Conservation (phyloP, 768 basidiomycete species). For the Butyriboletus loyo region DNA sequence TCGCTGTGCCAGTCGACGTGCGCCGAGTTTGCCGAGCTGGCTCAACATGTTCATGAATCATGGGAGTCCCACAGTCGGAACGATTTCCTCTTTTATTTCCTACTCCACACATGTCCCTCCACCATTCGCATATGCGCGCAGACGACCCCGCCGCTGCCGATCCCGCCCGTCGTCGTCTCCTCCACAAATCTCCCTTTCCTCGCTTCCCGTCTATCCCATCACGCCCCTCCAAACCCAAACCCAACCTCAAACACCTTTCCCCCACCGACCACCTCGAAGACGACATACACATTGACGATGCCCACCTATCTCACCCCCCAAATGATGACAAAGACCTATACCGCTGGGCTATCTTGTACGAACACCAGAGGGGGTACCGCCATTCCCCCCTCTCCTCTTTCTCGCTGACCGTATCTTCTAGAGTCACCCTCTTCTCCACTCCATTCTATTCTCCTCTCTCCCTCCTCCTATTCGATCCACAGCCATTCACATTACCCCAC, state of each 20-base stretch:
- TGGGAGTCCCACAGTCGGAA: background rate
- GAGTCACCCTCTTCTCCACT: constrained; percentile 64
- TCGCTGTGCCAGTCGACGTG: constrained; percentile 10
- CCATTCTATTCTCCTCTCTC: constrained; percentile 69
- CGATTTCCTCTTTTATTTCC: background rate
- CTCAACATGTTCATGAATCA: constrained; percentile 13
- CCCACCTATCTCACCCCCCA: constrained; percentile 20
- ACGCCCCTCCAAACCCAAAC: constrained; percentile 1
- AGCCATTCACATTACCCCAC: constrained; percentile 65
- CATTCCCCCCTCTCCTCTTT: background rate
- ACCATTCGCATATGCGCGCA: constrained; percentile 38
- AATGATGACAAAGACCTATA: constrained; percentile 51
- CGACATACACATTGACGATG: constrained; percentile 34
- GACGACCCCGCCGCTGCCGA: constrained; percentile 44
- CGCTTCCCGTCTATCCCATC: constrained; percentile 34
- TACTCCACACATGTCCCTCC: constrained; percentile 26
- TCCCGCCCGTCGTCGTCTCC: constrained; percentile 46
- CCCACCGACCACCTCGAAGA: background rate
- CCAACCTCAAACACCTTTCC: background rate
- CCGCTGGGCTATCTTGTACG: constrained; percentile 76
- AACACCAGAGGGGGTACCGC: constrained; percentile 78
- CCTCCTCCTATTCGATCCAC: constrained; percentile 69
- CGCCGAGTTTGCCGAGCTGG: constrained; percentile 10
- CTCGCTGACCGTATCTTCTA: constrained; percentile 30
- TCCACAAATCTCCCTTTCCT: constrained; percentile 34